Base-by-base conservation (phyloP, 2,329 filamentous ascomycete genomes). In the Phyllosticta citribraziliensis region DNA sequence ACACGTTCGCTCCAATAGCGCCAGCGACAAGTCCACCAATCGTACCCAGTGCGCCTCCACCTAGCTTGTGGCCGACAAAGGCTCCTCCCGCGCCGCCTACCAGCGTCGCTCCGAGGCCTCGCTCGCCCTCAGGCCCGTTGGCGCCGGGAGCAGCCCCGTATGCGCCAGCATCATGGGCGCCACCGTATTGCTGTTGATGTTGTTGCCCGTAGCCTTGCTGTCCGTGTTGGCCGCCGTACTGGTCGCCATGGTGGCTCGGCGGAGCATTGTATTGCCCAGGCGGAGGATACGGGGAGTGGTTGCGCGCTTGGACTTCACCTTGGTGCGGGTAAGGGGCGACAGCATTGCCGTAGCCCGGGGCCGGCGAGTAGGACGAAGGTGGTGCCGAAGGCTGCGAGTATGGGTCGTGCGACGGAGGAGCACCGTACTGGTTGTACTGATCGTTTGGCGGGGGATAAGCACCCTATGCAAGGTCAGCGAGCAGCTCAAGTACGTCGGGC, bases 61-160 rank as follows among this genome's bases (percentile, higher is more conserved):
- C 82, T 20, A 81, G 71, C 65, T 81, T 78, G 70, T 83, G 78
- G 0, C 80, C 81, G 0, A 81, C 74, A 67, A 78, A 83, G 8
- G 78, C 82, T n/a, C 80, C 82, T 1, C 75, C 80, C 19, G 77
- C 80, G 58, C 80, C 79, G 22, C 82, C 82, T 1, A 81, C 65
- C 25, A 84, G 67, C 2, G 81, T 78, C 1, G 82, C 79, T 3
- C 80, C 81, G 19, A 85, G 75, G 35, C 82, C 82, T 55, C 81
- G 79, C n/a, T 84, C 82, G 64, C 79, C 82, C 51, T 73, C 74
- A 47, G 66, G 69, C 54, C 70, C 66, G 22, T 69, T 70, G 14
- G 33, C 56, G 35, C 67, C 67, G 5, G 67, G 68, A 25, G 60
- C 70, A 10, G 47, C 51, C 2, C 27, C 17, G 4, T 53, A 35